Percentiles rank a stretch among this genome's conserved stretches.
phyloP scores from a whole-genome alignment of 2,329 filamentous ascomycete genomes.

The Grosmannia clavigera region DNA sequence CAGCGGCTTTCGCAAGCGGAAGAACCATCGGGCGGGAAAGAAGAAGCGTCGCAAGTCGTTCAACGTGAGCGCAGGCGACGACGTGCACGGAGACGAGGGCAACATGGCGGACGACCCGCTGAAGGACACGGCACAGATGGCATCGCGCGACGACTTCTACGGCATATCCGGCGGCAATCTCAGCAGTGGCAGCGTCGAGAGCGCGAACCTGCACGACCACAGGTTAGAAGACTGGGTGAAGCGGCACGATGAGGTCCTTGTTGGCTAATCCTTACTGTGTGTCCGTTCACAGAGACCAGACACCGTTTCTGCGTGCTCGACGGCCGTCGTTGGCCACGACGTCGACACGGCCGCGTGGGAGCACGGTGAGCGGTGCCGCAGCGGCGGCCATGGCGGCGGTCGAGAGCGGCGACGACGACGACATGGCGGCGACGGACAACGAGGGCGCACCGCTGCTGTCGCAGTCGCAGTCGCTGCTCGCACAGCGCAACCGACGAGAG shows the following conservation, averaged over 20 bases:
- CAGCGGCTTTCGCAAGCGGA: conserved; percentile 40
- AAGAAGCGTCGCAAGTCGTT: conserved; percentile 78
- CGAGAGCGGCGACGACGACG: conserved; percentile 27
- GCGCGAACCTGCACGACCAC: conserved; percentile 78
- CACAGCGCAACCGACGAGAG: conserved; percentile 14
- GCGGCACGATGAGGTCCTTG: too few species aligned
- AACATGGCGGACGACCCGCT: conserved; percentile 36
- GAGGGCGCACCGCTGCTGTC: conserved; percentile 43
- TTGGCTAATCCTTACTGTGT: too few species aligned
- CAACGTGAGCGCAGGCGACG: conserved; percentile 2
- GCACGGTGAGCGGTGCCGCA: background rate
- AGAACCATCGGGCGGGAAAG: conserved; percentile 64
- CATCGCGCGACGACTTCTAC: conserved; percentile 31
- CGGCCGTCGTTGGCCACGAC: conserved; percentile 35
- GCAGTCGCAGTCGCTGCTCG: conserved; percentile 21
- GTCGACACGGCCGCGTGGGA: background rate
- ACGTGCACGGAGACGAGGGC: conserved; percentile 1
- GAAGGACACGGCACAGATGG: conserved; percentile 14
- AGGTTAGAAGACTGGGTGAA: conserved; percentile 34
- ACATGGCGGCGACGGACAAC: conserved; percentile 26
- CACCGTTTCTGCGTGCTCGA: conserved; percentile 47
- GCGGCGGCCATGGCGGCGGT: background rate
- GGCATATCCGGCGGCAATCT: conserved; percentile 41
- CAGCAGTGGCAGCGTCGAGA: conserved; percentile 82
- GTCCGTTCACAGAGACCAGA: conserved; percentile 29